These are phyloP conservation scores for Bimuria novae-zelandiae DNA, from an alignment of 2,329 filamentous ascomycete genomes.

Conservation along the genomic window DNA sequence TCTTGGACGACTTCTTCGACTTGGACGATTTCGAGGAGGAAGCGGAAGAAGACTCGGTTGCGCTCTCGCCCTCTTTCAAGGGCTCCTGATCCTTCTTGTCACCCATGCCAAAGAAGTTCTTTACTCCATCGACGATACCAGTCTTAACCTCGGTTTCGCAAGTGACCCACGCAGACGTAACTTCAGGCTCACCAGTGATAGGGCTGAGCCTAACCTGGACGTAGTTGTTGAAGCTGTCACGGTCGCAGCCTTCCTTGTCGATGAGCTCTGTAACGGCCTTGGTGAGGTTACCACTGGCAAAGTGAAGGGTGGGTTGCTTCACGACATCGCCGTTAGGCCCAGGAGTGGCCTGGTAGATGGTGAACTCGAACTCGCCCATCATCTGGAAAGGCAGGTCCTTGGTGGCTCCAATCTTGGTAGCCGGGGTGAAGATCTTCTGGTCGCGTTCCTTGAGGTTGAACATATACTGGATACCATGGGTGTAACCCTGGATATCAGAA, in stretches of 20 bases:
- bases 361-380: conserved; percentile 77
- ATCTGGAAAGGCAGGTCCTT: conserved; percentile 88
- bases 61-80: conserved; percentile 59
- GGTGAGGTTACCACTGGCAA: conserved; percentile 85
- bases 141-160: conserved; percentile 83
- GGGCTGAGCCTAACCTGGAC: conserved; percentile 74
- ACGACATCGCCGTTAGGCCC: conserved; percentile 48
- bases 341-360: conserved; percentile 75
- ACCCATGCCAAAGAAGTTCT: conserved; percentile 94
- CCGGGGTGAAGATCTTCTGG: conserved; percentile 81
- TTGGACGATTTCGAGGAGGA: conserved; percentile 46
- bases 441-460: conserved; percentile 70
- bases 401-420: conserved; percentile 73
- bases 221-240: conserved; percentile 78
- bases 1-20: conserved; percentile 43
- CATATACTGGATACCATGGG: conserved; percentile 75
- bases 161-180: conserved; percentile 76
- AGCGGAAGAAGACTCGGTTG: conserved; percentile 50
- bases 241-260: conserved; percentile 76
- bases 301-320: conserved; percentile 66
- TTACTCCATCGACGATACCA: conserved; percentile 88
- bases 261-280: conserved; percentile 77
- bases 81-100: conserved; percentile 82
- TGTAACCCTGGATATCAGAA: conserved; percentile 75
- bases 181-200: conserved; percentile 78